Evolutionary conservation across 257 asterid species (phyloP).

Genomic region (Nicotiana tabacum): DNA sequence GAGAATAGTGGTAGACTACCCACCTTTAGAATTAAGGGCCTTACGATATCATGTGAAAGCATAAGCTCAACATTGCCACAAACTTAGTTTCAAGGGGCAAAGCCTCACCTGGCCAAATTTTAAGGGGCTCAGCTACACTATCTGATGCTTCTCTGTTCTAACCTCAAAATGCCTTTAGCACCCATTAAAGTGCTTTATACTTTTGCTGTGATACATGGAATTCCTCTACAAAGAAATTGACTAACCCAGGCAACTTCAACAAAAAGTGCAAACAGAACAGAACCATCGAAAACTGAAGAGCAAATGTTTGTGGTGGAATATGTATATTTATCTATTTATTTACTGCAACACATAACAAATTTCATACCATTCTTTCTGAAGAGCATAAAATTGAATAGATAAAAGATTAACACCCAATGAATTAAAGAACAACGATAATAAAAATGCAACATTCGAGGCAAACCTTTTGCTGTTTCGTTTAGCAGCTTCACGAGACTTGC

Average conservation of each 20-base stretch:
- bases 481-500: conserved; percentile 55
- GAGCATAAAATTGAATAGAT: no score
- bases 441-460: not conserved
- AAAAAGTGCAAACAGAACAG: not conserved
- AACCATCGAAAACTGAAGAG: not conserved
- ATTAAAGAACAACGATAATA: not conserved
- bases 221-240: not conserved
- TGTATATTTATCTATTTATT: not conserved
- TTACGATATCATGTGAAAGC: not conserved
- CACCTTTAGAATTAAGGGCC: not conserved
- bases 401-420: not conserved
- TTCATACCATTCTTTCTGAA: not conserved
- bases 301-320: not conserved
- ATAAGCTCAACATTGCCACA: not conserved
- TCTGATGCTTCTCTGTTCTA: not conserved
- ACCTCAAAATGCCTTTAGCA: not conserved
- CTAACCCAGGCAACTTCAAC: not conserved
- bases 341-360: not conserved
- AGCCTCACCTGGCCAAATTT: not conserved
- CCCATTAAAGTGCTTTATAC: not conserved
- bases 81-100: not conserved
- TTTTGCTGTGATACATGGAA: not conserved
- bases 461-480: conserved; percentile 48
- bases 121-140: not conserved
- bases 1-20: not conserved